Conservation (phyloP, 805 yeast species). For the Groenewaldozyma salmanticensis region DNA sequence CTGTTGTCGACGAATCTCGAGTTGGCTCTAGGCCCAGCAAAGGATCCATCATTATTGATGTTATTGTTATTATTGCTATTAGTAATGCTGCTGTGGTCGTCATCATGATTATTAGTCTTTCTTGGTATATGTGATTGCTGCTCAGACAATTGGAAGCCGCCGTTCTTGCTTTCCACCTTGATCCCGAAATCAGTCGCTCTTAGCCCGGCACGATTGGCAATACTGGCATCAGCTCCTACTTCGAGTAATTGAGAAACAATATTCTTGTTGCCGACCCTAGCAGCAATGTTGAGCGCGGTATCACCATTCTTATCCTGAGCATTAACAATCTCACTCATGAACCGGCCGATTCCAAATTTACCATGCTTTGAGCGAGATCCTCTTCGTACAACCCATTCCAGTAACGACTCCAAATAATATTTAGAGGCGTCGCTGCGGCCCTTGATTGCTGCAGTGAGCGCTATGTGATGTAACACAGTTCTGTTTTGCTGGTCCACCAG, state of each 20-base stretch:
- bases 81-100: background rate
- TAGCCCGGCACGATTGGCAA: constrained; percentile 78
- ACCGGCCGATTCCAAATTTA: constrained; percentile 41
- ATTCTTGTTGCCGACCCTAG: constrained; percentile 73
- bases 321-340: constrained; percentile 66
- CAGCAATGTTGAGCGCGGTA: constrained; percentile 87
- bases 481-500: constrained; percentile 61
- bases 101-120: background rate
- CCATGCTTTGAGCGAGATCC: constrained; percentile 38
- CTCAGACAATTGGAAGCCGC: background rate
- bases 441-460: constrained; percentile 66
- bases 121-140: background rate
- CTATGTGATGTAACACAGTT: constrained; percentile 80
- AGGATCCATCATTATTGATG: background rate
- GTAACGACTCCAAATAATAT: constrained; percentile 59
- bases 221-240: constrained; percentile 75
- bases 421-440: constrained; percentile 65
- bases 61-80: background rate
- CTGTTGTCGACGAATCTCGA: background rate
- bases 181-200: constrained; percentile 83
- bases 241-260: constrained; percentile 74
- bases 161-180: constrained; percentile 14
- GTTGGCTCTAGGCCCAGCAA: background rate
- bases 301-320: constrained; percentile 92
- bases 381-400: constrained; percentile 67